Percentiles rank a stretch among this genome's conserved stretches.
Evolutionary conservation across 768 basidiomycete species (phyloP).

Genomic region (Russula olivacea): DNA sequence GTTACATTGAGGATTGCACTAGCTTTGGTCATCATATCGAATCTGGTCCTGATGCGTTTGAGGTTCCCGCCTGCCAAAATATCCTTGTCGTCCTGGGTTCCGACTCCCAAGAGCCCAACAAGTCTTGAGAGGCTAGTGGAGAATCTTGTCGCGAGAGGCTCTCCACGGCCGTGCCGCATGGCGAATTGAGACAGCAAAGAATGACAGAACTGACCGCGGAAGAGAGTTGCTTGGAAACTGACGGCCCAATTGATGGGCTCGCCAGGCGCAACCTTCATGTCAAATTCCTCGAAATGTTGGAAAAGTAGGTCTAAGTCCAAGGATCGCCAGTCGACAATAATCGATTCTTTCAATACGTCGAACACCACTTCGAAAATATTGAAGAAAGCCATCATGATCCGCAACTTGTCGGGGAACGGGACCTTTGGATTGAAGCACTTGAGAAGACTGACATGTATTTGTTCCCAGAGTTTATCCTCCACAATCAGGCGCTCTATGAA

Average conservation of each 20-base stretch:
- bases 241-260: too few relatives aligned
- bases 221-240: not conserved
- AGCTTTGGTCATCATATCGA: not conserved
- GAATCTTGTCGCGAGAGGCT: not conserved
- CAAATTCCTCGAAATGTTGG: not conserved
- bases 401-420: not conserved
- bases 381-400: not conserved
- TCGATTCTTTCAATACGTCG: not conserved
- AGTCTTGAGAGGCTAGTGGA: not conserved
- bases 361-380: not conserved
- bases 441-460: not conserved
- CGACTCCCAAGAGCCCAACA: not conserved
- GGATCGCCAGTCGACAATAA: not conserved
- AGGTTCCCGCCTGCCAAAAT: too few relatives aligned
- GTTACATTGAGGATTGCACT: not conserved
- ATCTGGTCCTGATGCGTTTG: not conserved
- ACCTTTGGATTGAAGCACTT: not conserved
- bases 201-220: not conserved
- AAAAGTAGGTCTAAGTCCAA: not conserved
- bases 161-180: not conserved
- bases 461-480: not conserved
- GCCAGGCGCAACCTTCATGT: not conserved
- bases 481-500: not conserved
- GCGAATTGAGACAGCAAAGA: not conserved
- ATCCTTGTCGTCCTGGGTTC: not conserved